Percentiles rank a stretch among this genome's conserved stretches.
Evolutionary conservation across 2,329 filamentous ascomycete species (phyloP).

Genomic region (Lecanicillium sp.): DNA sequence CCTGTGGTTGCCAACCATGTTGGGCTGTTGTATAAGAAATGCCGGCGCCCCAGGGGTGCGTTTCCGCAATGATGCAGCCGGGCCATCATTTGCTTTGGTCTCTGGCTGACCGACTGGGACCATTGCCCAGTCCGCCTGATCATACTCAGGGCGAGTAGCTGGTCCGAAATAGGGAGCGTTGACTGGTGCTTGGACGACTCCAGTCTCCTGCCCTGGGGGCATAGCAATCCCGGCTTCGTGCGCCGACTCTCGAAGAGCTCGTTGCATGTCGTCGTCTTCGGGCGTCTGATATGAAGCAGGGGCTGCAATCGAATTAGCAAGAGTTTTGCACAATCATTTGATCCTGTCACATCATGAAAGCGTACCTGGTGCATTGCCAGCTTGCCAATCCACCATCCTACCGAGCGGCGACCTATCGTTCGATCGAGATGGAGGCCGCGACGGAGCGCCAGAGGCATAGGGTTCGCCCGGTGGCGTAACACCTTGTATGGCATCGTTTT

Average conservation of each 20-base stretch:
- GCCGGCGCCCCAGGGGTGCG: conserved; percentile 35
- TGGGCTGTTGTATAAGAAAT: conserved; percentile 36
- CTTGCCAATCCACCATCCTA: conserved; percentile 41
- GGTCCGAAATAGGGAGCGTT: conserved; percentile 47
- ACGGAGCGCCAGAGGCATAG: conserved; percentile 40
- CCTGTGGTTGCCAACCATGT: conserved; percentile 28
- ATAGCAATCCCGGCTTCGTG: conserved; percentile 39
- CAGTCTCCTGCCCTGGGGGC: conserved; percentile 36
- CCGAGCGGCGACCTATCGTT: conserved; percentile 50
- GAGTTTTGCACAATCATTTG: no score
- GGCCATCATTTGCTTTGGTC: conserved; percentile 13
- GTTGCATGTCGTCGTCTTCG: conserved; percentile 48
- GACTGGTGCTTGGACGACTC: neutral
- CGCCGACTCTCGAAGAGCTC: conserved; percentile 49
- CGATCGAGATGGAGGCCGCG: conserved; percentile 54
- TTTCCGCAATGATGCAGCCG: conserved; percentile 34
- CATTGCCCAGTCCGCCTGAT: conserved; percentile 51
- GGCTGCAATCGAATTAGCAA: conserved; percentile 24
- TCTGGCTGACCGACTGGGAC: conserved; percentile 30
- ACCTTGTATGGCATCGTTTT: conserved; percentile 34
- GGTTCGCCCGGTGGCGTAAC: conserved; percentile 31
- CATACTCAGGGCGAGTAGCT: conserved; percentile 48
- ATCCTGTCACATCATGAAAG: no score
- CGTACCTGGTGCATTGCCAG: conserved; percentile 31
- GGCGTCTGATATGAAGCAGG: conserved; percentile 29